Conservation (phyloP, 2,329 filamentous ascomycete genomes). For the Calonectria fujianensis region DNA sequence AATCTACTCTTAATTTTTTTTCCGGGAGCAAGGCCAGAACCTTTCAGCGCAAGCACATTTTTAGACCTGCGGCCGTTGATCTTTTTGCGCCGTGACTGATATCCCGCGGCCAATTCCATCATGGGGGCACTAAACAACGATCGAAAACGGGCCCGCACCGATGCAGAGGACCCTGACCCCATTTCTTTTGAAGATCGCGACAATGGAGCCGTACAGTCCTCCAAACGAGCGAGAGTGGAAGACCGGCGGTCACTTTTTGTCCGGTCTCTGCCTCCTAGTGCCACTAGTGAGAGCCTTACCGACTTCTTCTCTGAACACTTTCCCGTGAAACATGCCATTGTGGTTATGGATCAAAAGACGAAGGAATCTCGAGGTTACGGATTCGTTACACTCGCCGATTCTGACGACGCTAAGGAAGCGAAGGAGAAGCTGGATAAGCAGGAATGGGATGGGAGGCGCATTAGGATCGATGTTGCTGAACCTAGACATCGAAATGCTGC, state of each 20-base stretch:
- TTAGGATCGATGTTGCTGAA: slow-evolving; percentile 92
- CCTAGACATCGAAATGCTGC: slow-evolving; percentile 82
- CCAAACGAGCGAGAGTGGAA: slow-evolving; percentile 76
- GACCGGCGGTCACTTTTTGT: slow-evolving; percentile 89
- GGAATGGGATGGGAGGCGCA: slow-evolving; percentile 84
- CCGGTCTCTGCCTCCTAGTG: slow-evolving; percentile 85
- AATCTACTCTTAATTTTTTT: slow-evolving; percentile 43
- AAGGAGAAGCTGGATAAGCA: slow-evolving; percentile 87
- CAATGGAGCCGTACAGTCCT: slow-evolving; percentile 57
- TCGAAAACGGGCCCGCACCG: slow-evolving; percentile 61
- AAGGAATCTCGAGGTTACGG: slow-evolving; percentile 94
- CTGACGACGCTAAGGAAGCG: slow-evolving; percentile 90
- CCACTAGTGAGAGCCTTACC: slow-evolving; percentile 88
- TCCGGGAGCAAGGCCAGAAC: slow-evolving; percentile 29
- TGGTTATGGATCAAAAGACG: slow-evolving; percentile 89
- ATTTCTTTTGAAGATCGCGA: slow-evolving; percentile 58
- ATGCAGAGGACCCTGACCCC: slow-evolving; percentile 57
- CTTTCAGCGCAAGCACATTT: slow-evolving; percentile 41
- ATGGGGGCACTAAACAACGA: slow-evolving; percentile 59
- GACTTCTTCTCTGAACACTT: slow-evolving; percentile 95
- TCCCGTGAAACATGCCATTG: slow-evolving; percentile 96
- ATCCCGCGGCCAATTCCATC: slow-evolving; percentile 24
- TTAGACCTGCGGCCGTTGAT: slow-evolving; percentile 35
- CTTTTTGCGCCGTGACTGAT: slow-evolving; percentile 22
- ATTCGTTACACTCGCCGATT: slow-evolving; percentile 97